Evolutionary conservation across 371 early-diverging fungal species (phyloP), one percentile per base, ranked within the genome.

Genomic region (Polyrhizophydium stewartii): DNA sequence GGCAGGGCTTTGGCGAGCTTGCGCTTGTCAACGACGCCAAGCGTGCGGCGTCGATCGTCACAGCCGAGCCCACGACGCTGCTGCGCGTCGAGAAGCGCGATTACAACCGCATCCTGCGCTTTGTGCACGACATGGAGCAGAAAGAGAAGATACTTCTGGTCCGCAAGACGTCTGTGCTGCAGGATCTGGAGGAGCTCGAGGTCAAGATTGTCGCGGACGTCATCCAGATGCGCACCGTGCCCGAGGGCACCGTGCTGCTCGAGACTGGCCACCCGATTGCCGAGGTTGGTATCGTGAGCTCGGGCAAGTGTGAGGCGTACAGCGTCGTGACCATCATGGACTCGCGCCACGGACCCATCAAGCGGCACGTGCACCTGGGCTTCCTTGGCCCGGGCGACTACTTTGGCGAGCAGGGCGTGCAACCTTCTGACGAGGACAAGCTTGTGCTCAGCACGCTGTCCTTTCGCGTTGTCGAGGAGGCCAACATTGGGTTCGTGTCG

Each of bases 1-100:
- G 69, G 5, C 64, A 64, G 6, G 66, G 65, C 6, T 73, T 73
- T 67, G 73, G 73, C 17, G 73, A 68, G 31, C 40, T 68, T 16
- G 69, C 73, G 25, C 52, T 73, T 5, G 55, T 62, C 35, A 63
- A 63, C 37, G 65, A 70, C 52, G 53, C 61, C 21, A 22, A n/a
- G 22, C 43, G 73, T 6, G 62, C 66, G 28, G 73, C 73, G 21
- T 67, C 70, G 9, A 73, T 73, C 33, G 35, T 65, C 55, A 73
- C 70, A 27, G 52, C 41, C 6, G 50, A 35, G 38, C 55, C 56
- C 1, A 64, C 67, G 43, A 30, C 47, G 24, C 35, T 73, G 25
- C 40, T 70, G 45, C 5, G 67, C 22, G 61, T 69, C 24, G 69
- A 69, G 49, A 73, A 73, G 61, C 62, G 28, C 27, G 73, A 73